Evolutionary conservation across 2,329 filamentous ascomycete genomes (phyloP), one percentile per base, ranked within the genome.

Genomic region (Neoscytalidium dimidiatum): DNA sequence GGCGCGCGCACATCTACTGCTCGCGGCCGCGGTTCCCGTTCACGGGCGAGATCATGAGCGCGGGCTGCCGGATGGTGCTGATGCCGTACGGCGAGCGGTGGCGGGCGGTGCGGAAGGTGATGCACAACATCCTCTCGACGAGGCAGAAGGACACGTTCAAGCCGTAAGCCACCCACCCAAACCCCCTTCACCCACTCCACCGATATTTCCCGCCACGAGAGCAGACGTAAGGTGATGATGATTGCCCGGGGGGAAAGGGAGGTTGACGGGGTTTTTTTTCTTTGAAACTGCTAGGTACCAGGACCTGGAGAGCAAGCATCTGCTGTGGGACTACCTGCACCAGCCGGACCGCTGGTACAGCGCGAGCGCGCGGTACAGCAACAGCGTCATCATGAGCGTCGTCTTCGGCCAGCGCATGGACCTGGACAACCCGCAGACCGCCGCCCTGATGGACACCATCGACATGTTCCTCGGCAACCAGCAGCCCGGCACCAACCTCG

Each of bases 381-480:
- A 75, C 58, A 68, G 67, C 1, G 71, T 75, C n/a, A 71, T 76
- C 64, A 73, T 76, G 73, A 73, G 71, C 64, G 72, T 76, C 4
- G 68, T 74, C 1, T 76, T 75, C 65, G 74, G 73, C 9, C 68
- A 68, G 60, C 35, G 68, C 17, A 65, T 71, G 11, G 51, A 68
- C 29, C 69, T 72, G 4, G 68, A 68, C 17, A 65, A 71, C 52
- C 62, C 64, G 4, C 62, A 69, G 14, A 67, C 66, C 1, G 66
- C 44, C 17, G 70, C 70, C 48, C 64, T 70, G 19, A 49, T 69
- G 46, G 69, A 68, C 53, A 70, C 65, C 51, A 69, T 65, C 23
- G 71, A 46, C 28, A 66, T 66, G 63, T 72, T 76, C 43, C 66
- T 75, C 9, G 49, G 46, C 4, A 68, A 70, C 1, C 58, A 71